Evolutionary conservation across 306 rosid species (phyloP).

Genomic region (Clitoria ternatea): DNA sequence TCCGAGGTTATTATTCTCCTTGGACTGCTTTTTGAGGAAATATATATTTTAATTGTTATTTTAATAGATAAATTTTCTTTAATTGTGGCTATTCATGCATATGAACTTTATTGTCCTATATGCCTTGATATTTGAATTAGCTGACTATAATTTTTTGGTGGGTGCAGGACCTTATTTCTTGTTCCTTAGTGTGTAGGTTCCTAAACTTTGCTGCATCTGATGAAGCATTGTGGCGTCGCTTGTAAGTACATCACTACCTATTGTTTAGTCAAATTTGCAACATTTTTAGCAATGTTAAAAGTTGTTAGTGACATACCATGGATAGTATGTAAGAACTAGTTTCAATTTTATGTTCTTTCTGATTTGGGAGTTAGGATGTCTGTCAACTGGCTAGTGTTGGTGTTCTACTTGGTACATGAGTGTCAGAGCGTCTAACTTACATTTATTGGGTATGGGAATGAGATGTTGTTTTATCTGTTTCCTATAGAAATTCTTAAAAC

Average conservation of each 20-base stretch:
- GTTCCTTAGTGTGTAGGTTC: slow-evolving; percentile 77
- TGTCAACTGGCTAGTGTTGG: slow-evolving; percentile 14
- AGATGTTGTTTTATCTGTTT: too few relatives aligned
- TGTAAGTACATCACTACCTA: slow-evolving; percentile 64
- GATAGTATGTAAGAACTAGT: neutral
- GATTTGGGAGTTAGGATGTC: slow-evolving; percentile 12
- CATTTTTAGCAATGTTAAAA: neutral
- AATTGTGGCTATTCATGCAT: neutral
- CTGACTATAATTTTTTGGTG: slow-evolving; percentile 13
- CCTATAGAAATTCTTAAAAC: too few relatives aligned
- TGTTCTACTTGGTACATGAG: slow-evolving; percentile 16
- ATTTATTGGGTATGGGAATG: slow-evolving; percentile 16
- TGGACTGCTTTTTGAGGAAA: neutral
- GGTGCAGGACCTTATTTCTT: slow-evolving; percentile 78
- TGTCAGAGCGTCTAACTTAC: neutral
- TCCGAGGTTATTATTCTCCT: slow-evolving; percentile 64
- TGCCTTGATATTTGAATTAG: neutral
- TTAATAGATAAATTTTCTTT: neutral
- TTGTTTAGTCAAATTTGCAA: neutral
- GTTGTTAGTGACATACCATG: neutral
- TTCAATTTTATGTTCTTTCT: neutral
- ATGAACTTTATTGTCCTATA: neutral
- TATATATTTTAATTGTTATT: neutral
- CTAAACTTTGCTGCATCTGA: slow-evolving; percentile 82
- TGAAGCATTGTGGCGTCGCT: slow-evolving; percentile 91